Evolutionary conservation across 305 asterid genomes (phyloP).

Genomic region (Solanum chacoense): DNA sequence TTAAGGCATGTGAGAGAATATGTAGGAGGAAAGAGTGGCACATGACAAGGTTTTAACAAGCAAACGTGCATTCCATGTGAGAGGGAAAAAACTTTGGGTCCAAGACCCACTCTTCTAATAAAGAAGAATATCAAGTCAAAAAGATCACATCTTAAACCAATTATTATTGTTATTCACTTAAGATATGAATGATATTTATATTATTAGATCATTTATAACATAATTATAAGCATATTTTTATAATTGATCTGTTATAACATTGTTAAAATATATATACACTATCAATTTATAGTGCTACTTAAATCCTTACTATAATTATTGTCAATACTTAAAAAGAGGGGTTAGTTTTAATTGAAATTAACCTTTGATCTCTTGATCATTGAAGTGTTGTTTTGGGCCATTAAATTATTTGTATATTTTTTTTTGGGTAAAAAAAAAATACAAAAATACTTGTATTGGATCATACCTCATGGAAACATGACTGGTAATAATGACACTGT

Average conservation of each 20-base stretch:
- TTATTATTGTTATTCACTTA: not conserved
- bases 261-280: not conserved
- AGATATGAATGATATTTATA: not conserved
- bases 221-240: not conserved
- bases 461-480: constrained; percentile 5
- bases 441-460: not conserved
- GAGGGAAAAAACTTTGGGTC: constrained; percentile 23
- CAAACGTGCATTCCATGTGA: constrained; percentile 54
- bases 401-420: not conserved
- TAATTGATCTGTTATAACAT: not conserved
- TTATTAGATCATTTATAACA: not conserved
- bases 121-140: constrained; percentile 21
- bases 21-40: constrained; percentile 26
- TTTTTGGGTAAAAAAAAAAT: not conserved
- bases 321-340: not conserved
- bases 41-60: constrained; percentile 28
- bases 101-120: constrained; percentile 25
- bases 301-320: not conserved
- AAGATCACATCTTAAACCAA: not conserved
- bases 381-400: not conserved
- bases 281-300: too few relatives aligned
- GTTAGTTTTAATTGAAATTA: not conserved
- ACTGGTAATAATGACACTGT: constrained; percentile 11
- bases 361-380: not conserved
- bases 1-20: constrained; percentile 7